phyloP scores from a whole-genome alignment of 208 protist species.

The Jaenimonas drosophilae region DNA sequence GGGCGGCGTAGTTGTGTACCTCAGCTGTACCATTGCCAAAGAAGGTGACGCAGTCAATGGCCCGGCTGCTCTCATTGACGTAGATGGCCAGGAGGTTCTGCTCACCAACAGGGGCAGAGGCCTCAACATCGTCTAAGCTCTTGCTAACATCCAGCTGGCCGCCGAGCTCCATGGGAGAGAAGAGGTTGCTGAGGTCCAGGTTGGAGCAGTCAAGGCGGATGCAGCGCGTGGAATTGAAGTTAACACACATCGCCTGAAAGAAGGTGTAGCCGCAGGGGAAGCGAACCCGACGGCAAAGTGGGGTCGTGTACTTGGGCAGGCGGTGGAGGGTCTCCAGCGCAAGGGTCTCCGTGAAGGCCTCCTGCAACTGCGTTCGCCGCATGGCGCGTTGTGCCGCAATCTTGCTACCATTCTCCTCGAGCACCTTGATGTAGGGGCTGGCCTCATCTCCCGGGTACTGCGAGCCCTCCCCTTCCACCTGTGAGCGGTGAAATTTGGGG shows the following conservation, averaged over 20 bases:
- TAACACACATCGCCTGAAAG: conserved; percentile 36
- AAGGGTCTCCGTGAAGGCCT: background rate
- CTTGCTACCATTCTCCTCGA: conserved; percentile 40
- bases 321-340: conserved; percentile 4
- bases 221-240: conserved; percentile 33
- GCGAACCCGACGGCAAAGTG: conserved; percentile 13
- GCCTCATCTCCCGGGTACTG: conserved; percentile 5
- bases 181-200: conserved; percentile 24
- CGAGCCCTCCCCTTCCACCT: background rate
- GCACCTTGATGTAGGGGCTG: conserved; percentile 19
- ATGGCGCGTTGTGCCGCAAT: background rate
- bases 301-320: conserved; percentile 18
- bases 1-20: conserved; percentile 60
- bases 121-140: conserved; percentile 1
- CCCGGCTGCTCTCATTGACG: conserved; percentile 42
- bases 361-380: too few relatives aligned
- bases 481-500: conserved; percentile 9
- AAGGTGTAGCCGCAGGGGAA: conserved; percentile 44
- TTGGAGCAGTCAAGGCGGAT: conserved; percentile 32
- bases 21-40: conserved; percentile 66
- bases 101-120: background rate
- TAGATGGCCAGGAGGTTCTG: conserved; percentile 59
- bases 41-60: conserved; percentile 74
- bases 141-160: conserved; percentile 3
- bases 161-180: background rate